These are phyloP conservation scores for Fonsecaea monophora DNA, from an alignment of 2,329 filamentous ascomycete species.

Conservation along the genomic window DNA sequence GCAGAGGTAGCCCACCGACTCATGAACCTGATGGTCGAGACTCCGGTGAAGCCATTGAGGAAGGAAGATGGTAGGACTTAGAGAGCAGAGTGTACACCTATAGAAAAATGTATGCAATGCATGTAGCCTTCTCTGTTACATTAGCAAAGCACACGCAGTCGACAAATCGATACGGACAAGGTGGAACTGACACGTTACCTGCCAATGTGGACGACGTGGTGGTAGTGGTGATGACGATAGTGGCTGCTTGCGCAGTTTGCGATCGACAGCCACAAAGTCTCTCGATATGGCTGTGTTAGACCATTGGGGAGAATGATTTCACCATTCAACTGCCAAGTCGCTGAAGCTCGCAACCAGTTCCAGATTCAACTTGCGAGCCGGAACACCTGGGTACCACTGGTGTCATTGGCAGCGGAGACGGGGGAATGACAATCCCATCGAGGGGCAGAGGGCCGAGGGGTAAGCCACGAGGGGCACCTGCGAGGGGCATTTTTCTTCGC, in stretches of 20 bases:
- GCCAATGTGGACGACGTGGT: neutral
- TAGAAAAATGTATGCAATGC: neutral
- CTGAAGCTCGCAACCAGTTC: neutral
- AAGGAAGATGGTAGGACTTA: neutral
- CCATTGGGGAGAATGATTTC: neutral
- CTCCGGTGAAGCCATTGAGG: slow-evolving; percentile 35
- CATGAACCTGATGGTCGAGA: slow-evolving; percentile 41
- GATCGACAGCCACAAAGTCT: neutral
- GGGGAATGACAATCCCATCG: neutral
- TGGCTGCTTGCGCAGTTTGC: neutral
- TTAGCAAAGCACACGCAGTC: neutral
- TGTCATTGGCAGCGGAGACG: neutral
- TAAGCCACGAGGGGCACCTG: too few species aligned
- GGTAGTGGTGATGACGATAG: neutral
- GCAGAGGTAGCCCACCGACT: slow-evolving; percentile 61
- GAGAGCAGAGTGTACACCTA: neutral
- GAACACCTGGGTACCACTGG: neutral
- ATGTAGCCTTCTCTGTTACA: neutral
- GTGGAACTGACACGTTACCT: neutral
- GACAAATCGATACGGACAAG: neutral
- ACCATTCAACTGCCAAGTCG: neutral
- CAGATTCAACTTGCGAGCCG: neutral
- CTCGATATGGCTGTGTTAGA: neutral
- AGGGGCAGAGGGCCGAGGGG: neutral
- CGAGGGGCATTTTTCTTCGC: neutral